Percentiles rank a stretch among this genome's conserved stretches.
phyloP scores from a whole-genome alignment of 2,329 filamentous ascomycete genomes.

The Fusarium verticillioides region DNA sequence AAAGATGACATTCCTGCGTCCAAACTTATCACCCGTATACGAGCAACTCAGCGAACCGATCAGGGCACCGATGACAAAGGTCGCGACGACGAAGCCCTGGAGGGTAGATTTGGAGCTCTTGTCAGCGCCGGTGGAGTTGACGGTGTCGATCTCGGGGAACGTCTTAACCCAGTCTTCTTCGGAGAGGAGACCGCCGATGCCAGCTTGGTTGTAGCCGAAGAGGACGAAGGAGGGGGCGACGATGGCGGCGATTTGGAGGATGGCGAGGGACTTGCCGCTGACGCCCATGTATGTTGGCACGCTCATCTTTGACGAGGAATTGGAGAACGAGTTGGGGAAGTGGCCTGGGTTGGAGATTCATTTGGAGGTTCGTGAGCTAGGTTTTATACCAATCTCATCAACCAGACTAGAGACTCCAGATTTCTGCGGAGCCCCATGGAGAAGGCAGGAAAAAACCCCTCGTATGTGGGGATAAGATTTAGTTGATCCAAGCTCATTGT shows the following conservation, averaged over 20 bases:
- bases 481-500: background rate
- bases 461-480: conserved; percentile 27
- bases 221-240: conserved; percentile 58
- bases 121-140: conserved; percentile 56
- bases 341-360: background rate
- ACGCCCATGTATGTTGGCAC: conserved; percentile 48
- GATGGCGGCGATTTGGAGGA: conserved; percentile 55
- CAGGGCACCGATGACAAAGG: conserved; percentile 68
- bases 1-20: conserved; percentile 66
- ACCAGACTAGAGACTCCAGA: background rate
- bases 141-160: conserved; percentile 61
- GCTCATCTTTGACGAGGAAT: conserved; percentile 9
- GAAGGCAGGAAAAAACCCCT: conserved; percentile 14
- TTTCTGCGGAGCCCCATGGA: conserved; percentile 37
- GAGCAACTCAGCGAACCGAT: conserved; percentile 57
- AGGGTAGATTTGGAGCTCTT: conserved; percentile 57
- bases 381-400: background rate
- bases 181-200: conserved; percentile 76
- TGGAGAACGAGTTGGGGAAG: background rate
- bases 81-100: conserved; percentile 58
- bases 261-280: conserved; percentile 50
- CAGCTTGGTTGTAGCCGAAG: conserved; percentile 72
- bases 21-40: conserved; percentile 66
- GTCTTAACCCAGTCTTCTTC: conserved; percentile 67
- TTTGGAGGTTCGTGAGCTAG: background rate